Percentiles rank a stretch among this genome's conserved stretches.
Conservation (phyloP, 2,329 filamentous ascomycete genomes). For the Colletotrichum acutatum region DNA sequence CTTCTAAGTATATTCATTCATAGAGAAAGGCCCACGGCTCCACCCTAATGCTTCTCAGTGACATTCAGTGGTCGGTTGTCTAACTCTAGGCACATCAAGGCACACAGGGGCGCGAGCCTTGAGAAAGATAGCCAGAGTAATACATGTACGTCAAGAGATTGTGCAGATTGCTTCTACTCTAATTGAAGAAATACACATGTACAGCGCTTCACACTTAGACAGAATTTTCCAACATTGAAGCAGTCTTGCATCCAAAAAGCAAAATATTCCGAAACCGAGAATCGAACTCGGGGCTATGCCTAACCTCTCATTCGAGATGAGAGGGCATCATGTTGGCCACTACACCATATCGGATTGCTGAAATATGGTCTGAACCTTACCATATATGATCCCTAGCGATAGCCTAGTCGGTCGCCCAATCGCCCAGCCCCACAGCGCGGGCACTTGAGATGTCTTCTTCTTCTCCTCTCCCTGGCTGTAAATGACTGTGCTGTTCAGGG, state of each 20-base stretch:
- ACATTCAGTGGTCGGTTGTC: background rate
- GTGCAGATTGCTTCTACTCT: no score
- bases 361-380: no score
- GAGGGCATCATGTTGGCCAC: constrained; percentile 34
- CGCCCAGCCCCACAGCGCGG: no score
- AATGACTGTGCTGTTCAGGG: background rate
- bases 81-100: background rate
- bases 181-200: no score
- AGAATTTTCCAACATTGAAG: no score
- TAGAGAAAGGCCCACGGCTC: background rate
- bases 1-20: no score
- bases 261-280: constrained; percentile 32
- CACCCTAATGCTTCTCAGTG: background rate
- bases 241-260: background rate
- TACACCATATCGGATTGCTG: constrained; percentile 27
- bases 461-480: background rate
- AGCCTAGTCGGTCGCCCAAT: no score
- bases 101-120: background rate
- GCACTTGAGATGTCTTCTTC: no score
- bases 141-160: background rate
- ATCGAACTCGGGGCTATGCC: constrained; percentile 36
- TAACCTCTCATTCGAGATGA: background rate
- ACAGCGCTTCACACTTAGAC: no score
- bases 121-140: background rate
- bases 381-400: background rate